These are phyloP conservation scores for Kitagawia praeruptora DNA, from an alignment of 129 eudicot genomes.

Conservation along the genomic window DNA sequence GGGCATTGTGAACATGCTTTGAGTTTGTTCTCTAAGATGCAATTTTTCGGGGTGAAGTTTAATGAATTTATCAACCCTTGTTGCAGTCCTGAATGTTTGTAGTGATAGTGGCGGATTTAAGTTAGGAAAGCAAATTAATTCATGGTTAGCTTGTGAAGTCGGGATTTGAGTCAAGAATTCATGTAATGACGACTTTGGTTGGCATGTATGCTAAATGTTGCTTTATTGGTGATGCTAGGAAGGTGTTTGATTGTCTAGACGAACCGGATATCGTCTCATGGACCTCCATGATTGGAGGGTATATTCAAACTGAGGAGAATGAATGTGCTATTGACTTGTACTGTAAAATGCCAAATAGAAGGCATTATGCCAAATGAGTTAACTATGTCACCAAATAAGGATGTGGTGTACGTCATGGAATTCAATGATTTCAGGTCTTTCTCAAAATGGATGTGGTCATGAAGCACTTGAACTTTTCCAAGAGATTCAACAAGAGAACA, in stretches of 20 bases:
- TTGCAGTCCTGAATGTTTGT: slow-evolving; percentile 80
- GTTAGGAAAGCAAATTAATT: slow-evolving; percentile 60
- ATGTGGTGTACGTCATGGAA: slow-evolving; percentile 75
- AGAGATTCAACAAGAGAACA: slow-evolving; percentile 54
- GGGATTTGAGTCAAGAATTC: slow-evolving; percentile 63
- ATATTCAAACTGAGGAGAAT: slow-evolving; percentile 68
- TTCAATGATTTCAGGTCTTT: slow-evolving; percentile 76
- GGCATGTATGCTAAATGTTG: slow-evolving; percentile 96
- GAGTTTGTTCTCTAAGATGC: slow-evolving; percentile 62
- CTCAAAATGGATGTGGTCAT: slow-evolving; percentile 61
- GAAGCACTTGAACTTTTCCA: slow-evolving; percentile 72
- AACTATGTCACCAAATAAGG: slow-evolving; percentile 65
- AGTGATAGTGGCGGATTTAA: slow-evolving; percentile 42
- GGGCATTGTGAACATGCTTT: slow-evolving; percentile 65
- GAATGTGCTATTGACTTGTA: slow-evolving; percentile 65
- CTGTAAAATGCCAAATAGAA: slow-evolving; percentile 56
- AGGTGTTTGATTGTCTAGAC: slow-evolving; percentile 63
- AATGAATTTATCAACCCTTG: slow-evolving; percentile 83
- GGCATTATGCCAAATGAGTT: slow-evolving; percentile 69
- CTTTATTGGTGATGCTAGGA: slow-evolving; percentile 48
- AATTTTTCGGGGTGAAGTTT: slow-evolving; percentile 39
- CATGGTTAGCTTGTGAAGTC: slow-evolving; percentile 59
- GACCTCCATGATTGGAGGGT: slow-evolving; percentile 93
- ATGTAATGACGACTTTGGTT: slow-evolving; percentile 68
- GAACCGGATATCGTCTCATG: slow-evolving; percentile 74